A percentile compares a stretch with the other conserved stretches of the same genome.
Conservation (phyloP, 75 land plant species). For the Pinus taeda region DNA sequence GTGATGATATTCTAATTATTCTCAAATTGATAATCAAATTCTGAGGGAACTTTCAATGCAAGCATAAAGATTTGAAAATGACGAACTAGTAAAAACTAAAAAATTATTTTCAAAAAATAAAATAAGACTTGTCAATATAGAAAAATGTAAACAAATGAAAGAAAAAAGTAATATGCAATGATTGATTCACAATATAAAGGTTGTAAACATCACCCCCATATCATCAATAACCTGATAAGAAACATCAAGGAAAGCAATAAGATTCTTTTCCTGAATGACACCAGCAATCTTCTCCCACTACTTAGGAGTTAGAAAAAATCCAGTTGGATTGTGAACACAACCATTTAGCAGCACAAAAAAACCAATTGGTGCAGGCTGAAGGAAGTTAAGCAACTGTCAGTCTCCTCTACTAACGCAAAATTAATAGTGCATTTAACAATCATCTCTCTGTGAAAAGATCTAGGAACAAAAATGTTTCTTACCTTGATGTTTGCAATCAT, state of each 20-base stretch:
- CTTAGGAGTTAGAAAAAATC: conserved; percentile 94
- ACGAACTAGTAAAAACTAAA: no score
- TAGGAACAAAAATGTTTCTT: neutral
- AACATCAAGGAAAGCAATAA: conserved; percentile 75
- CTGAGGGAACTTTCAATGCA: no score
- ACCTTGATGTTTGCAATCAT: conserved; percentile 96
- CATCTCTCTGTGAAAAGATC: neutral
- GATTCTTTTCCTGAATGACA: conserved; percentile 69
- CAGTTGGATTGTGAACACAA: conserved; percentile 99
- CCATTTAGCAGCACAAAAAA: conserved; percentile 91
- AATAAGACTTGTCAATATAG: no score
- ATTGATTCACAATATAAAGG: no score
- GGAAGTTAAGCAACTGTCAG: neutral
- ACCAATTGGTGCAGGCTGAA: conserved; percentile 91
- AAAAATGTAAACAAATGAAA: no score
- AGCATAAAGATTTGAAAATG: no score
- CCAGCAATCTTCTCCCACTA: conserved; percentile 97
- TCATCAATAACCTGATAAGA: conserved; percentile 63
- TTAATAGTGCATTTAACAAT: neutral
- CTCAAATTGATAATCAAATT: no score
- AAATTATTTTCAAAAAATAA: no score
- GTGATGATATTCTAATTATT: no score
- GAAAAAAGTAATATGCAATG: no score
- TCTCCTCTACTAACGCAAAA: neutral
- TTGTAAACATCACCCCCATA: neutral